Base-by-base conservation (phyloP, 2,329 filamentous ascomycete species). In the Microcera coccophila region DNA sequence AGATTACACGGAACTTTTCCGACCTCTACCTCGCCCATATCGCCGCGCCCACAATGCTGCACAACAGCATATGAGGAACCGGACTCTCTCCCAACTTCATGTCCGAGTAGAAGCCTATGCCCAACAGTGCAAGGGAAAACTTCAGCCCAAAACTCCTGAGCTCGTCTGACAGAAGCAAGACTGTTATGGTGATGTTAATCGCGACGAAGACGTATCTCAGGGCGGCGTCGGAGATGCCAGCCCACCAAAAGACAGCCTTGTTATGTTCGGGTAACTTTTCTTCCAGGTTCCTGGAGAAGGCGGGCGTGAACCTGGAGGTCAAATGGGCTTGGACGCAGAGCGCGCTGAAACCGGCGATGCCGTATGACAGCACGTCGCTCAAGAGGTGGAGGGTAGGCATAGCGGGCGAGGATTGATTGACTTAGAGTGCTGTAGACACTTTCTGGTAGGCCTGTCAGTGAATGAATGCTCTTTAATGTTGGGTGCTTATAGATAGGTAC, bases 261-360 rank as follows among this genome's bases (percentile, higher is more conserved):
- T 36, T 36, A 19, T 36, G 33, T n/a, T 19, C 8, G 16, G 33
- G 33, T 8, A 36, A 20, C 33, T 36, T 36, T n/a, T 36, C 33
- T n/a, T 19, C 17, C 2, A 36, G 33, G 33, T 36, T 36, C 17
- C 17, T 36, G 17, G 33, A 36, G 33, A 36, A 36, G 33, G 33
- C 5, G 8, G 33, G 33, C 19, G 33, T 36, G 33, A 36, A 36
- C 33, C n/a, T 19, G 16, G 33, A 36, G 17, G 33, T 36, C 33
- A 36, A 10, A 14, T 36, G 33, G 5, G 33, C 33, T 21, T 36
- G 33, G 16, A 20, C 33, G 29, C 36, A 34, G 31, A 42, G 15
- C 9, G 24, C 24, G 14, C 24, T 28, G 24, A 28, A 28, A 14
- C 24, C 24, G 24, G 14, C 9, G 14, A 28, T 28, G 24, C 24